Evolutionary conservation across 208 protist genomes (phyloP).

Genomic region (Trypanosoma boissoni): DNA sequence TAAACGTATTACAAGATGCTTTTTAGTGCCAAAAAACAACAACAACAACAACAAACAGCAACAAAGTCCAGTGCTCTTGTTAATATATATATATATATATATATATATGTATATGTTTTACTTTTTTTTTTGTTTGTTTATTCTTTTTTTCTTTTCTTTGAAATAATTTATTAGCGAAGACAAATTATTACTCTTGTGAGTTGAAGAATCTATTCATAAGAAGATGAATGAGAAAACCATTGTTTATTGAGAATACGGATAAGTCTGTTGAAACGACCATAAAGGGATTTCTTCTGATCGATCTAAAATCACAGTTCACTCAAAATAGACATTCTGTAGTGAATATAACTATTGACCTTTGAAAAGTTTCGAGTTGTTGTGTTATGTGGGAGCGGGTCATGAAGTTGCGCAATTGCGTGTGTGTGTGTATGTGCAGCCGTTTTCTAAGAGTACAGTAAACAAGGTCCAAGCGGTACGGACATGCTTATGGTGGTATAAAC

Average conservation of each 20-base stretch:
- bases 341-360: conserved; percentile 28
- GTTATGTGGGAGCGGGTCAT: conserved; percentile 91
- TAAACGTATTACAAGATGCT: too few relatives aligned
- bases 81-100: too few relatives aligned
- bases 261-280: conserved; percentile 42
- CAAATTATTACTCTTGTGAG: too few relatives aligned
- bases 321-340: conserved; percentile 52
- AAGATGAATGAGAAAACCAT: neutral
- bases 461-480: conserved; percentile 45
- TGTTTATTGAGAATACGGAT: conserved; percentile 45
- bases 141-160: too few relatives aligned
- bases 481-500: conserved; percentile 92
- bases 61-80: too few relatives aligned
- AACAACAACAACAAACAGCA: too few relatives aligned
- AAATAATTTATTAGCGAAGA: too few relatives aligned
- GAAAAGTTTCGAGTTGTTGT: conserved; percentile 65
- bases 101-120: too few relatives aligned
- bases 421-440: conserved; percentile 87
- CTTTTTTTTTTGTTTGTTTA: too few relatives aligned
- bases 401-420: too few relatives aligned
- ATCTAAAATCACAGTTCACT: conserved; percentile 33
- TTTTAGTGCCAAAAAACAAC: too few relatives aligned
- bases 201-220: too few relatives aligned
- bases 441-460: conserved; percentile 37
- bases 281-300: conserved; percentile 32